phyloP scores from a whole-genome alignment of 352 stramenopile species.

The Globisporangium alternatum region DNA sequence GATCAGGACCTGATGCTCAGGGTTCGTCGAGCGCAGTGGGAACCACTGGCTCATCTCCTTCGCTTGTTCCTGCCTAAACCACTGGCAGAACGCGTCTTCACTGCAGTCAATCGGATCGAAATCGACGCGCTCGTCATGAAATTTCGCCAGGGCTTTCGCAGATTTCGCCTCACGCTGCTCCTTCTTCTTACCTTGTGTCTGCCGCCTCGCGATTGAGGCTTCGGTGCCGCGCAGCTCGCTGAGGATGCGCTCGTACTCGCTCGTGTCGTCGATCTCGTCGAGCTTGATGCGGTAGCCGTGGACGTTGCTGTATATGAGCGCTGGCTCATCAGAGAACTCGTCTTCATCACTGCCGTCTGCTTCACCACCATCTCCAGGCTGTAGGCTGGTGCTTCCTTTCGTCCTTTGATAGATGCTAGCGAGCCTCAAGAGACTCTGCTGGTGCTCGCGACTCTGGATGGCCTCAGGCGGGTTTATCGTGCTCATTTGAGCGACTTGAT shows the following conservation, averaged over 20 bases:
- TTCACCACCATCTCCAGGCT: not conserved
- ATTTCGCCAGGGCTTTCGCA: slow-evolving; percentile 20
- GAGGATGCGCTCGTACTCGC: slow-evolving; percentile 76
- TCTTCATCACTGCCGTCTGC: slow-evolving; percentile 1
- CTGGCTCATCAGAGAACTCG: slow-evolving; percentile 7
- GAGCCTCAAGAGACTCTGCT: slow-evolving; percentile 34
- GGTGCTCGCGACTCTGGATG: slow-evolving; percentile 32
- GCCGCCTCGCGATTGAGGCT: slow-evolving; percentile 27
- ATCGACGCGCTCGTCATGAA: slow-evolving; percentile 59
- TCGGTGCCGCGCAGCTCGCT: slow-evolving; percentile 57
- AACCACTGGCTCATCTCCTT: slow-evolving; percentile 49
- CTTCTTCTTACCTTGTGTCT: slow-evolving; percentile 25
- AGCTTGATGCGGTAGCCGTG: slow-evolving; percentile 76
- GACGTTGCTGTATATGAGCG: slow-evolving; percentile 74
- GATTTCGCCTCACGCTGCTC: slow-evolving; percentile 27
- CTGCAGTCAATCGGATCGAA: slow-evolving; percentile 24
- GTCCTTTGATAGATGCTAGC: slow-evolving; percentile 18
- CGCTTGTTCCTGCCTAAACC: slow-evolving; percentile 42
- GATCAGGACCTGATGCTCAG: slow-evolving; percentile 47
- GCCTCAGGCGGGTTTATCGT: slow-evolving; percentile 33
- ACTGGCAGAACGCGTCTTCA: slow-evolving; percentile 43
- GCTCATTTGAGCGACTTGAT: slow-evolving; percentile 14
- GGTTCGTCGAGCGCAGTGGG: slow-evolving; percentile 43
- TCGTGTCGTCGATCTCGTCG: slow-evolving; percentile 52
- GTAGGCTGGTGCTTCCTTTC: slow-evolving; percentile 3